Percentiles rank a stretch among this genome's conserved stretches.
Evolutionary conservation across 2,329 filamentous ascomycete genomes (phyloP).

Genomic region (Trichoderma gracile): DNA sequence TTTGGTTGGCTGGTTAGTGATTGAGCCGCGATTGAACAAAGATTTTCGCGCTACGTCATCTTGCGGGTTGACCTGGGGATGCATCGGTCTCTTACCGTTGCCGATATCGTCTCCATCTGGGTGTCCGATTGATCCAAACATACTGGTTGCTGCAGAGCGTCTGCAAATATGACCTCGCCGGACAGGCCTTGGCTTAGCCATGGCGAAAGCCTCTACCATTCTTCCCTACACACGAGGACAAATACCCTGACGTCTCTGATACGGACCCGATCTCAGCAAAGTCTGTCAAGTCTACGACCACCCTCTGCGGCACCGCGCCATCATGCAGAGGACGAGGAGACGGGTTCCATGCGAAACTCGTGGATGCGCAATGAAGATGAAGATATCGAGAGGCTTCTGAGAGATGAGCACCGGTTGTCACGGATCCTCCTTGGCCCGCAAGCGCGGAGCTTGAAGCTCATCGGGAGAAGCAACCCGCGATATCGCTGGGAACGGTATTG

Average conservation of each 20-base stretch:
- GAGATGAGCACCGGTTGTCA: slow-evolving; percentile 60
- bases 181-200: slow-evolving; percentile 30
- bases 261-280: slow-evolving; percentile 43
- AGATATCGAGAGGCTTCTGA: slow-evolving; percentile 46
- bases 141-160: not conserved
- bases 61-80: not conserved
- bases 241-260: slow-evolving; percentile 44
- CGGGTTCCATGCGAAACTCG: slow-evolving; percentile 27
- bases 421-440: slow-evolving; percentile 65
- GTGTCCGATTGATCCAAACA: slow-evolving; percentile 6
- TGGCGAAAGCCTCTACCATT: slow-evolving; percentile 30
- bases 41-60: slow-evolving; percentile 22
- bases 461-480: slow-evolving; percentile 82
- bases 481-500: slow-evolving; percentile 88
- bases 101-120: not conserved
- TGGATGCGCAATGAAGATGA: slow-evolving; percentile 43
- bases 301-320: slow-evolving; percentile 28
- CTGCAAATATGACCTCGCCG: slow-evolving; percentile 36
- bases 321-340: slow-evolving; percentile 39
- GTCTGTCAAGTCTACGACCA: slow-evolving; percentile 34
- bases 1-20: not conserved
- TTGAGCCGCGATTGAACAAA: slow-evolving; percentile 1
- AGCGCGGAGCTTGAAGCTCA: slow-evolving; percentile 80
- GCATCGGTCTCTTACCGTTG: not conserved
- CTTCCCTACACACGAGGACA: slow-evolving; percentile 41